Conservation (phyloP, 2,329 filamentous ascomycete genomes). For the Cordyceps tenuipes region DNA sequence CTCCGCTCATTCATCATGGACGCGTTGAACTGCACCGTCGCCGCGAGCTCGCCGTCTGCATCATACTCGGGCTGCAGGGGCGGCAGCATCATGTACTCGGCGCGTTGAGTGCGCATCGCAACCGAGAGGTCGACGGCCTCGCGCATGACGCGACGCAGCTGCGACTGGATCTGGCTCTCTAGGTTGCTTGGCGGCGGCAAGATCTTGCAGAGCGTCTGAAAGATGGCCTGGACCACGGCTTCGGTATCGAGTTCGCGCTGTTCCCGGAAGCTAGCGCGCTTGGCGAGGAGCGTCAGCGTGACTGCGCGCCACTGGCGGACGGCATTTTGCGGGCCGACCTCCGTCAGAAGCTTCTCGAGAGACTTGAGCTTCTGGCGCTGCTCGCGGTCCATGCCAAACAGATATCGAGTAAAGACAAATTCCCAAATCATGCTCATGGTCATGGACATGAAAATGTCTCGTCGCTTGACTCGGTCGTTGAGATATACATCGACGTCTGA, state of each 20-base stretch:
- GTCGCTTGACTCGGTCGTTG: constrained; percentile 74
- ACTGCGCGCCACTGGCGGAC: constrained; percentile 96
- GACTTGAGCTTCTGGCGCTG: constrained; percentile 96
- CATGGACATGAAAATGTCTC: constrained; percentile 97
- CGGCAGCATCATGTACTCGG: constrained; percentile 98
- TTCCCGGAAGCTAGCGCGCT: constrained; percentile 67
- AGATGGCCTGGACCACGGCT: constrained; percentile 81
- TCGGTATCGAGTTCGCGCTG: constrained; percentile 88
- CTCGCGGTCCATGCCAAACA: constrained; percentile 97
- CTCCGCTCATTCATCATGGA: constrained; percentile 90
- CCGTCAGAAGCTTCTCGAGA: constrained; percentile 81
- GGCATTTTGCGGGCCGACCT: constrained; percentile 80
- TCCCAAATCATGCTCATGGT: constrained; percentile 99
- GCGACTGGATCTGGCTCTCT: constrained; percentile 71
- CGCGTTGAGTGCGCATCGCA: constrained; percentile 94
- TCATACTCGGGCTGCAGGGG: constrained; percentile 93
- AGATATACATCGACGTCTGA: constrained; percentile 87
- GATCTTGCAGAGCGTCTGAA: constrained; percentile 73
- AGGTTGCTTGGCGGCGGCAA: constrained; percentile 79
- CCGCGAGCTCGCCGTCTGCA: constrained; percentile 78
- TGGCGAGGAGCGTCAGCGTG: constrained; percentile 80
- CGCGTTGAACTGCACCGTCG: constrained; percentile 86
- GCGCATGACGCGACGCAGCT: constrained; percentile 78
- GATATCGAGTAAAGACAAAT: constrained; percentile 93
- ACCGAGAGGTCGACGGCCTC: constrained; percentile 85